phyloP scores from a whole-genome alignment of 441 rosid species.

The Hura crepitans region DNA sequence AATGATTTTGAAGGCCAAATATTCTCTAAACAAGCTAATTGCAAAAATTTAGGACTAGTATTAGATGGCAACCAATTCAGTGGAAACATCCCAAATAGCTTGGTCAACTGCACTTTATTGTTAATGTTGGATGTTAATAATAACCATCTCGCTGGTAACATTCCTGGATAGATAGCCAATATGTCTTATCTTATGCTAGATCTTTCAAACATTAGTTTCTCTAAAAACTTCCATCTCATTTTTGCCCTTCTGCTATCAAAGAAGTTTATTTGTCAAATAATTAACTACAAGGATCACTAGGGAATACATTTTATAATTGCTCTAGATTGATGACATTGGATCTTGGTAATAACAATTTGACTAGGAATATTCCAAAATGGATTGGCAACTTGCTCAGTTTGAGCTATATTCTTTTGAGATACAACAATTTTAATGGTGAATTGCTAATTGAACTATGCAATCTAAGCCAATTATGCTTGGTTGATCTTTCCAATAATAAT shows the following conservation, averaged over 20 bases:
- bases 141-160: not conserved
- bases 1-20: no score
- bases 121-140: not conserved
- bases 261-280: not conserved
- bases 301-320: not conserved
- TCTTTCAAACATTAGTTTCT: not conserved
- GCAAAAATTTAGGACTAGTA: no score
- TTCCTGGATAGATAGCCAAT: not conserved
- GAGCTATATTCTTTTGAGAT: not conserved
- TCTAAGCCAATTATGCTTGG: not conserved
- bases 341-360: slow-evolving; percentile 13
- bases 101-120: not conserved
- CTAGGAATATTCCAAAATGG: slow-evolving; percentile 11
- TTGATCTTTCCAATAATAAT: slow-evolving; percentile 17
- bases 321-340: not conserved
- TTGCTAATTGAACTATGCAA: not conserved
- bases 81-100: no score
- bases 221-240: not conserved
- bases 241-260: not conserved
- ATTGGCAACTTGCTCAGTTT: not conserved
- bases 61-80: no score
- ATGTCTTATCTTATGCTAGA: not conserved
- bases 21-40: no score
- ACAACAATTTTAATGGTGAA: not conserved
- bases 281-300: not conserved